Percentiles rank a stretch among this genome's conserved stretches.
phyloP scores from a whole-genome alignment of 129 eudicot species.

The Mikania micrantha region DNA sequence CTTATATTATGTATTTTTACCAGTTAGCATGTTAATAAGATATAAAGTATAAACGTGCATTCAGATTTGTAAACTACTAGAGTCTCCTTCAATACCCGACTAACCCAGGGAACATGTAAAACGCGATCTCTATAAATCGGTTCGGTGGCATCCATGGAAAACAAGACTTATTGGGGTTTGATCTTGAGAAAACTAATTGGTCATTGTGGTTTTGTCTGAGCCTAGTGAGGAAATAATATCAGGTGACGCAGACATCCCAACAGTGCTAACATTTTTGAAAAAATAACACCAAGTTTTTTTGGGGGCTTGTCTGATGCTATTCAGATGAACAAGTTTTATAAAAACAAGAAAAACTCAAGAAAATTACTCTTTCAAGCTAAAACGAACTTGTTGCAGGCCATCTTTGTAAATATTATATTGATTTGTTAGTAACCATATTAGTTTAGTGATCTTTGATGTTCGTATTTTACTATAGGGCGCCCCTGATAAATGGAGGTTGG shows the following conservation, averaged over 20 bases:
- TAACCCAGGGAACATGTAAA: too few relatives aligned
- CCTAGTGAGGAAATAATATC: background rate
- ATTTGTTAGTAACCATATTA: background rate
- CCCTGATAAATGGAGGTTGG: slow-evolving; percentile 82
- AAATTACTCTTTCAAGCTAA: background rate
- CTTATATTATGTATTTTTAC: background rate
- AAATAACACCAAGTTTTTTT: background rate
- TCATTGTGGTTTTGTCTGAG: background rate
- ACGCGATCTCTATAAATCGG: too few relatives aligned
- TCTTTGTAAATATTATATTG: background rate
- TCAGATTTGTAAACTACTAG: background rate
- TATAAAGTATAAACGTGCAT: background rate
- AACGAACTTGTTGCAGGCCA: slow-evolving; percentile 9
- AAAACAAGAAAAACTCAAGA: background rate
- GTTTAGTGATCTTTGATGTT: slow-evolving; percentile 10
- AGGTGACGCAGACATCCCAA: background rate
- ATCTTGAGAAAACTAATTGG: background rate
- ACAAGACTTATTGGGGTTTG: too few relatives aligned
- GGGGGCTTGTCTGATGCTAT: background rate
- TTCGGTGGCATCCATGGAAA: too few relatives aligned
- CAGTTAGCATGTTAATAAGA: background rate
- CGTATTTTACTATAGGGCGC: slow-evolving; percentile 46
- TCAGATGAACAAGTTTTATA: background rate
- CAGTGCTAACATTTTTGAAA: background rate
- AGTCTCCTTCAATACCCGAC: too few relatives aligned